Evolutionary conservation across 169 alveolate genomes (phyloP), one percentile per base, ranked within the genome.

Genomic region (Toxoplasma gondii): DNA sequence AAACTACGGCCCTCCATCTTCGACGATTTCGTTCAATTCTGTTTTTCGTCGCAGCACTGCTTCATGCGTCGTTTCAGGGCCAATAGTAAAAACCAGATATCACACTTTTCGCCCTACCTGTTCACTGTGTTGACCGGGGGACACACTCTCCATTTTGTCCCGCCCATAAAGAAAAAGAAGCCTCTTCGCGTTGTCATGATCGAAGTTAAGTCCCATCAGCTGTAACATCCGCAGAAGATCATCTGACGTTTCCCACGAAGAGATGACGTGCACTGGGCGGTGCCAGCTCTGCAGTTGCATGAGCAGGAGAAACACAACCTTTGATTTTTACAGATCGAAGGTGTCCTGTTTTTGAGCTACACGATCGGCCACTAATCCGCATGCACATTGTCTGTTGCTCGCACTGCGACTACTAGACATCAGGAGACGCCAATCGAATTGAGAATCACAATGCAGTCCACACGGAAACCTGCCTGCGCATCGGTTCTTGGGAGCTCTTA

Each of bases 201-300:
- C 90, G 41, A 43, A 24, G 22, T 29, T 41, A 43, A 82, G 70
- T 36, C 90, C 90, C 67, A 82, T 82, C 70, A 39, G 90, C 31
- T 44, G 58, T 31, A 82, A 36, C 67, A 82, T 82, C 27, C 41
- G 41, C 31, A 45, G 38, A 29, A 82, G 49, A 29, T 82, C 90
- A 4, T 39, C 90, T 39, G 90, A 82, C 39, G 38, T 36, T 41
- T 82, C 90, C 90, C 90, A 82, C 31, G 41, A 17, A 17, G 90
- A 82, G 39, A 82, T 39, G 38, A 82, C 31, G 67, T 82, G 90
- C 67, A 82, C 90, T n/a, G 90, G 90, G 38, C 90, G 90, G 17
- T 36, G 90, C 90, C 90, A 82, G 36, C 41, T 82, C 90, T 82
- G 67, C 87, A 78, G 34, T 7, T 70, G 12, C 49, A 17, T 49